Evolutionary conservation across 345 rosid species (phyloP).

Genomic region (Rhizophora apiculata): DNA sequence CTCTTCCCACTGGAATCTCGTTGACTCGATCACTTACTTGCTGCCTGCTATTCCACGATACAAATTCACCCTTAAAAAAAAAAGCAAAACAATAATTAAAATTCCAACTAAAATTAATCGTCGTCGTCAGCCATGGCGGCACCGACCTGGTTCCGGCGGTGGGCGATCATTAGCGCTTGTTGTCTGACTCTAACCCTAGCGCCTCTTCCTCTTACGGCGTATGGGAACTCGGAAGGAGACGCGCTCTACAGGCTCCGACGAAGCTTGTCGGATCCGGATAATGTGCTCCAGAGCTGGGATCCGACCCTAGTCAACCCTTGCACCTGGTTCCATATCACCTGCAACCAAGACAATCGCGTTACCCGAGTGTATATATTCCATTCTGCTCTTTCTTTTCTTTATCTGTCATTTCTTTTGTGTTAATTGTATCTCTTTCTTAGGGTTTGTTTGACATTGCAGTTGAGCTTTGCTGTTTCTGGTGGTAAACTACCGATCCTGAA

Average conservation of each 20-base stretch:
- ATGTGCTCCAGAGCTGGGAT: conserved; percentile 99
- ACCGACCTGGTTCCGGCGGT: conserved; percentile 18
- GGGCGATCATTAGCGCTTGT: conserved; percentile 24
- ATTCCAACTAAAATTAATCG: too few species aligned
- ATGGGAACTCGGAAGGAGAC: conserved; percentile 83
- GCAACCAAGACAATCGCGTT: conserved; percentile 83
- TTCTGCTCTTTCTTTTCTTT: background rate
- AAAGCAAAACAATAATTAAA: too few species aligned
- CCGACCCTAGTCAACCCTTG: conserved; percentile 94
- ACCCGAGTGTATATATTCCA: conserved; percentile 61
- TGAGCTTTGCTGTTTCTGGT: background rate
- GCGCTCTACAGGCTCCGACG: conserved; percentile 67
- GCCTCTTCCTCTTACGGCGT: conserved; percentile 28
- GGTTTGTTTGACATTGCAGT: background rate
- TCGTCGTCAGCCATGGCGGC: conserved; percentile 41
- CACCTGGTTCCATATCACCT: conserved; percentile 97
- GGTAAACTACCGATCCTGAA: too few species aligned
- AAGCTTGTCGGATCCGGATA: conserved; percentile 76
- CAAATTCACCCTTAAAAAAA: too few species aligned
- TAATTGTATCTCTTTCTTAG: background rate
- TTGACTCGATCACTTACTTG: too few species aligned
- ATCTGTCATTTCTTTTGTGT: background rate
- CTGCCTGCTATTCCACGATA: too few species aligned
- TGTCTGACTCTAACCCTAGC: conserved; percentile 29
- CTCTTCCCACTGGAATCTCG: too few species aligned